Evolutionary conservation across 2,329 filamentous ascomycete genomes (phyloP), one percentile per base, ranked within the genome.

Genomic region (Ophiostoma pallidulum): DNA sequence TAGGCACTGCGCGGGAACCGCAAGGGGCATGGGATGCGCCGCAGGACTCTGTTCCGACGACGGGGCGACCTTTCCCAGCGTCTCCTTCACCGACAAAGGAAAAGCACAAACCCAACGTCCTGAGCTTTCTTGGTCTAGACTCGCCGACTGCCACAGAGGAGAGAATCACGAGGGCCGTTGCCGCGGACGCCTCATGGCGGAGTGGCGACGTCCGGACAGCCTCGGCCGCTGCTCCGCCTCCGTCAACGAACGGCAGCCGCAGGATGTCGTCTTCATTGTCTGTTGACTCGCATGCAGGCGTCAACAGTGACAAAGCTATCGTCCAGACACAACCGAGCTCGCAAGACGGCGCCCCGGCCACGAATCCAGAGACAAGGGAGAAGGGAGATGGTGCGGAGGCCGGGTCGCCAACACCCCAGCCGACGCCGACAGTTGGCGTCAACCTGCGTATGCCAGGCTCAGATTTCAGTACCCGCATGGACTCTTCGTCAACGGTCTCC

Each of bases 81-180:
- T 7, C 47, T 6, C 32, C 37, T 5, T 41, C 47, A 20, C 26
- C 31, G 3, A 20, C 18, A 1, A 48, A 39, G 9, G 33, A 32
- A 26, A 46, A 52, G 22, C 44, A 51, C 29, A 55, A 56, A 37
- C 63, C 63, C 8, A 61, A 67, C 48, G 66, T 65, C 19, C 63
- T 80, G 35, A 72, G 72, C 55, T 80, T 77, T 58, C 69, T 80
- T 50, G 77, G 80, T 58, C 68, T 70, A 42, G 78, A 78, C 51
- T 78, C 78, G 50, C 72, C 77, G 40, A 67, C 71, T 51, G 46
- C 63, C 6, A 65, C 62, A 1, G 52, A 60, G 1, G 65, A 67
- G 41, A 55, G 53, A 24, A 62, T 64, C 44, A 59, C 58, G 28
- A 59, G 58, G 18, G 60, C 62, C 1, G 55, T 65, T 20, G 58